Conservation (phyloP, 345 rosid genomes). For the Eucalyptus marginata region DNA sequence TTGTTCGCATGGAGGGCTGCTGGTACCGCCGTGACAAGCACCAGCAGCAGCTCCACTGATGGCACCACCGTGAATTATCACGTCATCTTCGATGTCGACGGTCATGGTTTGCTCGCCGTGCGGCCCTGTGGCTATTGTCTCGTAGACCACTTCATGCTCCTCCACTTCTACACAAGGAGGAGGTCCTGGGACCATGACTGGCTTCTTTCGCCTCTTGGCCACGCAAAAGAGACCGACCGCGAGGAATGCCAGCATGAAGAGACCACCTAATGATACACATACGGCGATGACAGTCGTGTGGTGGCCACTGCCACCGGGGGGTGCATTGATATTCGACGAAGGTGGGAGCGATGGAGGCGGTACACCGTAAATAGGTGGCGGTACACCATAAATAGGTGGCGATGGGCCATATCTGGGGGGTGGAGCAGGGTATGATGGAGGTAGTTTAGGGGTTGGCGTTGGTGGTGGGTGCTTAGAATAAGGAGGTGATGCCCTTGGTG, state of each 20-base stretch:
- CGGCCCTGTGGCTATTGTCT: constrained; percentile 1
- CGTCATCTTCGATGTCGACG: constrained; percentile 1
- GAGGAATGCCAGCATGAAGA: constrained; percentile 17
- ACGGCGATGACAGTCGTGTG: constrained; percentile 8
- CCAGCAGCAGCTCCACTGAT: not conserved
- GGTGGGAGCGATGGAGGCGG: not conserved
- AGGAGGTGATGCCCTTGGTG: not conserved
- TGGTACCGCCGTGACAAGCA: not conserved
- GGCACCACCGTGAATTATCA: not conserved
- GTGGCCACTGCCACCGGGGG: not conserved
- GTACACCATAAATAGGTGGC: not conserved
- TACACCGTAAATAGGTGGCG: not conserved
- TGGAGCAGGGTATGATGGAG: not conserved
- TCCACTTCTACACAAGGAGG: not conserved
- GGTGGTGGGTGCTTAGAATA: not conserved
- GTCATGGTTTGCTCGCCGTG: not conserved
- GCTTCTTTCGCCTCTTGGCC: constrained; percentile 12
- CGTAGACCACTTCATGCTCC: constrained; percentile 5
- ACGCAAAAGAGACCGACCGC: constrained; percentile 13
- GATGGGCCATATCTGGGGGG: not conserved
- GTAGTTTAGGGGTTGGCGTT: not conserved
- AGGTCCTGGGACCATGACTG: not conserved
- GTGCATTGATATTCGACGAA: not conserved
- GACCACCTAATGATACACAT: constrained; percentile 12
- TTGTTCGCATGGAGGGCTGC: not conserved